These are phyloP conservation scores for Populus ilicifolia DNA, from an alignment of 345 rosid genomes.

Conservation along the genomic window DNA sequence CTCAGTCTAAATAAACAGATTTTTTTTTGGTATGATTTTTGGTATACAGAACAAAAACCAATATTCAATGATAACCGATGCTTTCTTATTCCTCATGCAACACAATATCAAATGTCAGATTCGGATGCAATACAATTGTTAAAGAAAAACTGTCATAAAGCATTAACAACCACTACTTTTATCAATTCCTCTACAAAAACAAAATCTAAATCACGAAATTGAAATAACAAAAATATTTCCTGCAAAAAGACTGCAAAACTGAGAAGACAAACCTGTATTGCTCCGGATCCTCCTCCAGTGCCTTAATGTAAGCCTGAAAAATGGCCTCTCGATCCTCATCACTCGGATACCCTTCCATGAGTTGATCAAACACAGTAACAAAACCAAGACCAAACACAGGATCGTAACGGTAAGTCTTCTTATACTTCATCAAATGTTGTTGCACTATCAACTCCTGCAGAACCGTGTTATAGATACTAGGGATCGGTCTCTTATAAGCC, in stretches of 20 bases:
- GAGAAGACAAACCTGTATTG: constrained; percentile 64
- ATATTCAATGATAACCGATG: neutral
- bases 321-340: constrained; percentile 85
- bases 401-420: constrained; percentile 74
- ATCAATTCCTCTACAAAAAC: neutral
- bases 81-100: neutral
- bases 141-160: neutral
- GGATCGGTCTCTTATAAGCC: constrained; percentile 86
- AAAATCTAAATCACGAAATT: neutral
- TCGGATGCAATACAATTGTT: neutral
- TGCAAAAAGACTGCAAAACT: neutral
- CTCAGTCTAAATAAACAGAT: neutral
- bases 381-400: constrained; percentile 94
- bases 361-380: constrained; percentile 90
- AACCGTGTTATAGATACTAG: constrained; percentile 81
- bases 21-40: neutral
- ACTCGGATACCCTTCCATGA: constrained; percentile 97
- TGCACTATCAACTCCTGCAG: constrained; percentile 90
- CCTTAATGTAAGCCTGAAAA: constrained; percentile 72
- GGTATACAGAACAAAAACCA: neutral
- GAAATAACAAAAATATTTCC: neutral
- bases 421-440: constrained; percentile 92
- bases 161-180: neutral
- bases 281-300: constrained; percentile 82
- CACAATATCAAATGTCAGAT: neutral